Percentiles rank a stretch among this genome's conserved stretches.
phyloP scores from a whole-genome alignment of 805 yeast species.

The Metschnikowia borealis region DNA sequence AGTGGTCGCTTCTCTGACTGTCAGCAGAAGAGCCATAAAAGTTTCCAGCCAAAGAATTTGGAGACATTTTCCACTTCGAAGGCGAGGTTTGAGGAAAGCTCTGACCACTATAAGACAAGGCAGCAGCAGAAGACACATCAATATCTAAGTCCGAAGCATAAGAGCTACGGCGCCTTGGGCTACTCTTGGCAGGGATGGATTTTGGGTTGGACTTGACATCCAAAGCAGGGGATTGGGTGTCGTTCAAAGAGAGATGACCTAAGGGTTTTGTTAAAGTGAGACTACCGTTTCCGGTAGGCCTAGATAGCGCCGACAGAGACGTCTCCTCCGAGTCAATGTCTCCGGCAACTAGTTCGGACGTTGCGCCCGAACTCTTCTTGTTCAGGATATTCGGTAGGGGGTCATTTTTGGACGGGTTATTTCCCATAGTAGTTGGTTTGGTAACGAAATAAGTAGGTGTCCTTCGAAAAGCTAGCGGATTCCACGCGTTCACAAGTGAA shows the following conservation, averaged over 20 bases:
- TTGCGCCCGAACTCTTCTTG: slow-evolving; percentile 22
- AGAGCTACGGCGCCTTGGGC: slow-evolving; percentile 6
- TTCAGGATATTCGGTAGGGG: slow-evolving; percentile 43
- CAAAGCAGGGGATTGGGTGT: not conserved
- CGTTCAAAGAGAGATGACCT: slow-evolving; percentile 1
- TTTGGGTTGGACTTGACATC: slow-evolving; percentile 10
- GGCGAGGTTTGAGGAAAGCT: slow-evolving; percentile 5
- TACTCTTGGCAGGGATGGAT: slow-evolving; percentile 9
- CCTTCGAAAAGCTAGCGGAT: not conserved
- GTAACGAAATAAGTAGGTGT: not conserved
- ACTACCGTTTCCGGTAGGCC: slow-evolving; percentile 23
- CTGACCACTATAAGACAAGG: slow-evolving; percentile 18
- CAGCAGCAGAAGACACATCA: slow-evolving; percentile 44
- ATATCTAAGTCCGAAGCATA: slow-evolving; percentile 31
- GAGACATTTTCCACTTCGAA: slow-evolving; percentile 5
- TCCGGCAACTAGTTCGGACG: slow-evolving; percentile 27
- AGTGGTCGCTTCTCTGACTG: slow-evolving; percentile 35
- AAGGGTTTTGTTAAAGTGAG: slow-evolving; percentile 6
- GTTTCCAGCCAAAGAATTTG: not conserved
- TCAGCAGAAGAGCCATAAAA: slow-evolving; percentile 38
- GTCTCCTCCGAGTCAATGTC: slow-evolving; percentile 41
- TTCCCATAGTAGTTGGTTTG: slow-evolving; percentile 44
- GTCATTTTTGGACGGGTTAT: slow-evolving; percentile 58
- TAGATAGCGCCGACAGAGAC: slow-evolving; percentile 40
- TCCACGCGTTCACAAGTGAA: not conserved